Percentiles rank a stretch among this genome's conserved stretches.
These are phyloP conservation scores for Irpex rosettiformis DNA, from an alignment of 1,284 basidiomycete species.

Conservation along the genomic window DNA sequence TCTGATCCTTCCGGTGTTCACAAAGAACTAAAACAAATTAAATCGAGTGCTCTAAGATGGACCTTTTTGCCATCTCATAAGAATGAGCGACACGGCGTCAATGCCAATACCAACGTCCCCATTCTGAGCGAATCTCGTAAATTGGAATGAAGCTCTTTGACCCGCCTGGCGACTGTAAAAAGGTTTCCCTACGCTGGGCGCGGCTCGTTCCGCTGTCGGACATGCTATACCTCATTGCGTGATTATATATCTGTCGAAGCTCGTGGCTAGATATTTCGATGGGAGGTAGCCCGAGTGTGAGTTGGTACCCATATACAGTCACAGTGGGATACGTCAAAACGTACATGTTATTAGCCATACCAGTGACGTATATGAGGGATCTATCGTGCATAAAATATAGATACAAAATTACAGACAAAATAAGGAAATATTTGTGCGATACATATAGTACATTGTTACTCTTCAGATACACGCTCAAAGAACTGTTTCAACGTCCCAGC, in stretches of 20 bases:
- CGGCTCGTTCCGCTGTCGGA: slow-evolving; percentile 29
- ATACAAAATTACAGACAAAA: neutral
- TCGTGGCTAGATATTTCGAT: neutral
- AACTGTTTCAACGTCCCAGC: slow-evolving; percentile 93
- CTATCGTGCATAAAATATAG: neutral
- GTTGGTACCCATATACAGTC: too few species aligned
- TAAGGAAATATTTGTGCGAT: neutral
- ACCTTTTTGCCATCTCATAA: slow-evolving; percentile 5
- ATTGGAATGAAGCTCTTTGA: slow-evolving; percentile 24
- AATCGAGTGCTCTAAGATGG: neutral
- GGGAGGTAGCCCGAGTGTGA: too few species aligned
- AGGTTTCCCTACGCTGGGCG: slow-evolving; percentile 11
- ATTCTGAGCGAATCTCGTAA: slow-evolving; percentile 13
- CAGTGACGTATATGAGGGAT: neutral
- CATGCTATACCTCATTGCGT: slow-evolving; percentile 5
- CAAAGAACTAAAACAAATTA: too few species aligned
- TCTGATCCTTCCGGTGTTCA: too few species aligned
- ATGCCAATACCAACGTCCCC: slow-evolving; percentile 20
- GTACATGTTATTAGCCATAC: neutral
- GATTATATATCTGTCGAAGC: neutral
- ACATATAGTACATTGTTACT: slow-evolving; percentile 31
- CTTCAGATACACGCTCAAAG: slow-evolving; percentile 75
- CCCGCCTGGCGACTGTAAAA: slow-evolving; percentile 14
- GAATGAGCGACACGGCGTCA: slow-evolving; percentile 16
- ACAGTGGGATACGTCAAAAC: neutral